Percentiles rank a stretch among this genome's conserved stretches.
These are phyloP conservation scores for Rhodotorula kratochvilovae DNA, from an alignment of 768 basidiomycete genomes.

Conservation along the genomic window DNA sequence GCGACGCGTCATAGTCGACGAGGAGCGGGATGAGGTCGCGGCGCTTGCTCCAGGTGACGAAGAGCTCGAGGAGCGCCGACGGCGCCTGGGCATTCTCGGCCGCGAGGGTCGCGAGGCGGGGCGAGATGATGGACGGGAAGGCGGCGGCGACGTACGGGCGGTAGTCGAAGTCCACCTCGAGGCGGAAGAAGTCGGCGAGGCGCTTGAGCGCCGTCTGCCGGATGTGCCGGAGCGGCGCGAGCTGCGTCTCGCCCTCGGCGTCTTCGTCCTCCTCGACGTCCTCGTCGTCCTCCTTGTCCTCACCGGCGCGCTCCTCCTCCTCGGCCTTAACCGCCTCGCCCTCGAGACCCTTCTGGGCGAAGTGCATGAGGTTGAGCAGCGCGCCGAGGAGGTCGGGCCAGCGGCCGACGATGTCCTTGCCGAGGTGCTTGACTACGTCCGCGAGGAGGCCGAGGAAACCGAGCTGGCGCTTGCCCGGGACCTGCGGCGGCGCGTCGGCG, in stretches of 20 bases:
- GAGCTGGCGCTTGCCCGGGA: constrained; percentile 51
- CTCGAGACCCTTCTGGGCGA: constrained; percentile 57
- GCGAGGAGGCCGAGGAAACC: constrained; percentile 81
- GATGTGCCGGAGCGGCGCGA: constrained; percentile 57
- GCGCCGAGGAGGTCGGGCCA: constrained; percentile 74
- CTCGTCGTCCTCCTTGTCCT: constrained; percentile 49
- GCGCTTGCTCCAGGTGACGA: constrained; percentile 67
- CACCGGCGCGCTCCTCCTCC: constrained; percentile 47
- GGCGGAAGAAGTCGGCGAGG: constrained; percentile 79
- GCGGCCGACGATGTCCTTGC: constrained; percentile 61
- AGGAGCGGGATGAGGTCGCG: constrained; percentile 61
- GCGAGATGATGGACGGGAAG: constrained; percentile 71
- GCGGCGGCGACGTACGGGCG: constrained; percentile 62
- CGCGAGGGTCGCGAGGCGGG: constrained; percentile 69
- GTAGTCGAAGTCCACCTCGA: constrained; percentile 69
- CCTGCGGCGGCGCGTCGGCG: constrained; percentile 20
- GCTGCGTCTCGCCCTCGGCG: constrained; percentile 34
- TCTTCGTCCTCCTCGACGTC: constrained; percentile 19
- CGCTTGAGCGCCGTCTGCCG: constrained; percentile 81
- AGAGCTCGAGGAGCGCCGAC: constrained; percentile 78
- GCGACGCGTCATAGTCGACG: constrained; percentile 62
- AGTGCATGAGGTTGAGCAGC: constrained; percentile 61
- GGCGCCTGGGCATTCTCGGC: constrained; percentile 87
- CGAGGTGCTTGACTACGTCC: constrained; percentile 76
- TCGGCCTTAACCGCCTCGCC: constrained; percentile 47